Base-by-base conservation (phyloP, 2,329 filamentous ascomycete species). In the Fusarium guadeloupense region DNA sequence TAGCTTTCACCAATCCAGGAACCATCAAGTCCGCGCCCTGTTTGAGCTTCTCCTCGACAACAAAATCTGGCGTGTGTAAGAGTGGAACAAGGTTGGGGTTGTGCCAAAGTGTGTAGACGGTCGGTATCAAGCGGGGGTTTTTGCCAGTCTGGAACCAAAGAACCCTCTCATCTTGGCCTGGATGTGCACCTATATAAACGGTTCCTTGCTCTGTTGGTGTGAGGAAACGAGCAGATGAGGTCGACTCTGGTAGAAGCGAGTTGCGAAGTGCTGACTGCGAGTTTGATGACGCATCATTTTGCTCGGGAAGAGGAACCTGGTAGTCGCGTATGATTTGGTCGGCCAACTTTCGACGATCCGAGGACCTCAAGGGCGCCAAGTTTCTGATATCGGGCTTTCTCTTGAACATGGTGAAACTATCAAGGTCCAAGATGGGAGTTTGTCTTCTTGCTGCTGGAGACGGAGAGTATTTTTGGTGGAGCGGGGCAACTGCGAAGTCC, bases 261-360 rank as follows among this genome's bases (percentile, higher is more conserved):
- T 59, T 68, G 30, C 65, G 65, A 17, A 68, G 28, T 19, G 55
- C 39, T 5, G 52, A 45, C 26, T 62, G 65, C 16, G 59, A 38
- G 48, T 10, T 42, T 38, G 59, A 43, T 64, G 65, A 42, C 16
- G 54, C 39, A 34, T 68, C 64, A 25, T 56, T 59, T 21, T 28
- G 46, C 20, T 64, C 48, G 25, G 64, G 52, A 12, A 55, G 25
- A 10, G 62, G 23, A 25, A 66, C 48, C 37, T 64, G 65, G 26
- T 68, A 68, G 23, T 68, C 65, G 17, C 59, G 65, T 3, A 68
- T 68, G 21, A 68, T 66, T 34, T 68, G 65, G 6, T 68, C 65
- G 2, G 65, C 65, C 7, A 68, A 41, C 17, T 66, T 68, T 26
- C 65, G 59, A 12, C 65, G 62, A 45, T 68, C 65, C 6, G 65